phyloP scores from a whole-genome alignment of 768 basidiomycete genomes.

The Amanita exitialis region DNA sequence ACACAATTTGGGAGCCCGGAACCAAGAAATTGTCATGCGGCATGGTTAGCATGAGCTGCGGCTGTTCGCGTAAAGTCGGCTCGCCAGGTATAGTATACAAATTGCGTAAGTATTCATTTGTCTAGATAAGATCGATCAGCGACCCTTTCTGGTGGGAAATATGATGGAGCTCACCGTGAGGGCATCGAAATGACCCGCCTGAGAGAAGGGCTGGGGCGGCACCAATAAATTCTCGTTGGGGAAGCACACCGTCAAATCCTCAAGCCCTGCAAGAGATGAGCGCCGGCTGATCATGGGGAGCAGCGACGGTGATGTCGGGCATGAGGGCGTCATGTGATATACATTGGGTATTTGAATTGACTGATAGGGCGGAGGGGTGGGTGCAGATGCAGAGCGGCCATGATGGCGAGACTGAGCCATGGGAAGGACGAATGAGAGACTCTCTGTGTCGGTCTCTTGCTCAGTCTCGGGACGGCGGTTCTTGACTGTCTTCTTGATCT shows the following conservation, averaged over 20 bases:
- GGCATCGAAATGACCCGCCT: constrained; percentile 34
- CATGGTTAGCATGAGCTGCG: constrained; percentile 31
- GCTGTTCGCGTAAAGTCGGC: constrained; percentile 9
- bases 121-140: constrained; percentile 18
- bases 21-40: constrained; percentile 27
- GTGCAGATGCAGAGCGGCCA: constrained; percentile 40
- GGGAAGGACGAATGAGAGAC: constrained; percentile 31
- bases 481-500: constrained; percentile 28
- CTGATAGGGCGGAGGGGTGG: constrained; percentile 61
- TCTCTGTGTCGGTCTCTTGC: constrained; percentile 25
- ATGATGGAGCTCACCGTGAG: constrained; percentile 24
- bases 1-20: constrained; percentile 34
- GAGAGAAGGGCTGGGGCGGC: constrained; percentile 21
- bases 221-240: constrained; percentile 34
- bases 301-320: constrained; percentile 52
- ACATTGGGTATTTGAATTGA: constrained; percentile 62
- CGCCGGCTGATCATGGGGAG: constrained; percentile 54
- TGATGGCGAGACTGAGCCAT: constrained; percentile 18
- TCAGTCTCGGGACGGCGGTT: constrained; percentile 22
- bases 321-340: constrained; percentile 41
- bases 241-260: constrained; percentile 43
- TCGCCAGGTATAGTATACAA: constrained; percentile 28
- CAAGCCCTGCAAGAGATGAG: constrained; percentile 31
- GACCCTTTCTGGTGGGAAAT: neutral
- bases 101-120: constrained; percentile 38